These are phyloP conservation scores for Adansonia gregorii DNA, from an alignment of 441 rosid species.

Conservation along the genomic window DNA sequence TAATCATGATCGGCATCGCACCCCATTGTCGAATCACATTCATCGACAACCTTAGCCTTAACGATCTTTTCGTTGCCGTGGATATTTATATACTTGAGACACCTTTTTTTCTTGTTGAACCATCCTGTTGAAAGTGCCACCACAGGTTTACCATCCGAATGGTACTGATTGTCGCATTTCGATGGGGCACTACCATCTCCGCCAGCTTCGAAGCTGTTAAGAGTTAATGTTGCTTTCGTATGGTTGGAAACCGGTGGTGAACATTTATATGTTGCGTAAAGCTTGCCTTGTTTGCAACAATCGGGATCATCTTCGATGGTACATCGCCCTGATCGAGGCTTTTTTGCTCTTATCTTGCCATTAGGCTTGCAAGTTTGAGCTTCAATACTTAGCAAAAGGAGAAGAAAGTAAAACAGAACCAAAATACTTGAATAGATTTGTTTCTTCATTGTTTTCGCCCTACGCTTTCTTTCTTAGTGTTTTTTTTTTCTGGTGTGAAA, in stretches of 20 bases:
- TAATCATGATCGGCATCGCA: not conserved
- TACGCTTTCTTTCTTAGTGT: not conserved
- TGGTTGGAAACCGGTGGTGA: slow-evolving; percentile 34
- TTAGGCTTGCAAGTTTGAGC: slow-evolving; percentile 35
- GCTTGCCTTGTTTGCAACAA: slow-evolving; percentile 36
- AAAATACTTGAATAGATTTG: not conserved
- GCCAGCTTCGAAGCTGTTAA: slow-evolving; percentile 28
- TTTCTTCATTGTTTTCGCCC: slow-evolving; percentile 24
- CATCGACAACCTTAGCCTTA: not conserved
- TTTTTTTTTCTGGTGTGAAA: not conserved
- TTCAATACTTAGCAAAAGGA: slow-evolving; percentile 7
- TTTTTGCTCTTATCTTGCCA: slow-evolving; percentile 31
- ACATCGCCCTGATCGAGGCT: slow-evolving; percentile 34
- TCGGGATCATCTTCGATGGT: slow-evolving; percentile 35
- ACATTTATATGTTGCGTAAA: slow-evolving; percentile 33
- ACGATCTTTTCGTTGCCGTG: not conserved
- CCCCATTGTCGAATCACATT: not conserved
- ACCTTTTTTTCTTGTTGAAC: not conserved
- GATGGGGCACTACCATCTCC: slow-evolving; percentile 26
- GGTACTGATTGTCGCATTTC: slow-evolving; percentile 34
- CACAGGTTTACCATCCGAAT: not conserved
- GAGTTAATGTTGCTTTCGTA: slow-evolving; percentile 34
- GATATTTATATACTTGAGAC: not conserved
- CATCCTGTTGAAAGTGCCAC: not conserved
- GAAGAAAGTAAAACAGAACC: slow-evolving; percentile 3